Conservation (phyloP, 108 stramenopile genomes). For the Fragilaria crotonensis region DNA sequence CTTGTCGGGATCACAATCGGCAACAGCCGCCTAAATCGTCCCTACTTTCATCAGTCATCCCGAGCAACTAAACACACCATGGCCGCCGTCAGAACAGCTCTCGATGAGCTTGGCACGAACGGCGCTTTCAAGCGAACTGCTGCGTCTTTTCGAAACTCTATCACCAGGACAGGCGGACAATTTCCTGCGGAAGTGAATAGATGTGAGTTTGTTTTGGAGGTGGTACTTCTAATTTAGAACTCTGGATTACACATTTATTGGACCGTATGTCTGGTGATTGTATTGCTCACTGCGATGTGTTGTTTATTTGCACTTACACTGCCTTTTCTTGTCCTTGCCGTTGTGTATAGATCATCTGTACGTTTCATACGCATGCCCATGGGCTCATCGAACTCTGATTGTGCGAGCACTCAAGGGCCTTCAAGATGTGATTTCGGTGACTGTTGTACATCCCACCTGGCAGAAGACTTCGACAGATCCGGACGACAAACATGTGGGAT, state of each 20-base stretch:
- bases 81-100: conserved; percentile 6
- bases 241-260: too few relatives aligned
- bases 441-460: conserved; percentile 71
- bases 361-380: conserved; percentile 58
- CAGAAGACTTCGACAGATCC: conserved; percentile 64
- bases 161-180: conserved; percentile 21
- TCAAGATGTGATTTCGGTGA: conserved; percentile 71
- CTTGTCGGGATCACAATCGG: too few relatives aligned
- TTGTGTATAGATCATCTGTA: conserved; percentile 31
- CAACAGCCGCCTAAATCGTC: too few relatives aligned
- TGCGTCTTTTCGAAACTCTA: conserved; percentile 29
- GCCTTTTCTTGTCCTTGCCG: neutral
- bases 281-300: too few relatives aligned
- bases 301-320: neutral
- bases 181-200: conserved; percentile 49
- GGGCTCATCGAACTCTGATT: conserved; percentile 69
- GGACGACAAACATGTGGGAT: conserved; percentile 73
- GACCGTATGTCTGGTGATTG: too few relatives aligned
- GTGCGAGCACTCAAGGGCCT: conserved; percentile 76
- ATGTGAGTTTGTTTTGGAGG: conserved; percentile 3
- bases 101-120: conserved; percentile 20
- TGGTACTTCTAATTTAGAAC: neutral
- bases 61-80: too few relatives aligned
- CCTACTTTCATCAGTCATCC: too few relatives aligned
- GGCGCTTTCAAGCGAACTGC: conserved; percentile 45